Conservation (phyloP, 2,329 filamentous ascomycete species). For the Exophiala oligosperma region DNA sequence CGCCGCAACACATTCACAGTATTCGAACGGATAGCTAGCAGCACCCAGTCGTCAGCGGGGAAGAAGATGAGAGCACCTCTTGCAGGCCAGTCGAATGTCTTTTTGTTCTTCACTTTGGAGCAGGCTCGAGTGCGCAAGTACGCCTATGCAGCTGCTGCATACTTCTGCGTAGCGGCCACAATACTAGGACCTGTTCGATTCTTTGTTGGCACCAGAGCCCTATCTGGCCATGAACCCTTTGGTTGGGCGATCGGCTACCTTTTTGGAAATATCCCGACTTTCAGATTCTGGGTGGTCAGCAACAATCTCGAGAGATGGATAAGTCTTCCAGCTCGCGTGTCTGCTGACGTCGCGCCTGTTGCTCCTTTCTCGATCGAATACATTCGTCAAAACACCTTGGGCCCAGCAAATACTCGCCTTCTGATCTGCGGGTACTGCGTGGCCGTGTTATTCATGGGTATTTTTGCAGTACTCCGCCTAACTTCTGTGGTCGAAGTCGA, state of each 20-base stretch:
- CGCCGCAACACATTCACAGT: conserved; percentile 23
- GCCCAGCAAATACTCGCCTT: conserved; percentile 79
- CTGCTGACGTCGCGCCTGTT: background rate
- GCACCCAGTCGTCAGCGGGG: background rate
- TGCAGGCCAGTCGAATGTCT: conserved; percentile 49
- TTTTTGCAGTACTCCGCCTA: conserved; percentile 72
- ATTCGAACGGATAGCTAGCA: conserved; percentile 44
- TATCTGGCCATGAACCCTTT: conserved; percentile 75
- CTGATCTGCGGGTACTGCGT: conserved; percentile 73
- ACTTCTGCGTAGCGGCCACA: conserved; percentile 63
- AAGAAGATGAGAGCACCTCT: conserved; percentile 9
- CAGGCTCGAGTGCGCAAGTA: conserved; percentile 79
- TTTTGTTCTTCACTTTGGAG: conserved; percentile 74
- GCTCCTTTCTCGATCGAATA: conserved; percentile 59
- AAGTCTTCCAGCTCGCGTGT: conserved; percentile 13
- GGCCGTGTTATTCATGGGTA: conserved; percentile 66
- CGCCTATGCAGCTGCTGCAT: conserved; percentile 79
- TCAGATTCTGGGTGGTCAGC: conserved; percentile 70
- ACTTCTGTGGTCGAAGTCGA: conserved; percentile 84
- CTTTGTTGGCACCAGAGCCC: conserved; percentile 66
- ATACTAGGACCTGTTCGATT: conserved; percentile 70
- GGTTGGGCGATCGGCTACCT: conserved; percentile 92
- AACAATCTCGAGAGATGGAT: conserved; percentile 67
- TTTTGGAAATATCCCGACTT: conserved; percentile 71
- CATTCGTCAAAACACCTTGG: conserved; percentile 64